These are phyloP conservation scores for Fusarium sp. DNA, from an alignment of 2,329 filamentous ascomycete species.

Conservation along the genomic window DNA sequence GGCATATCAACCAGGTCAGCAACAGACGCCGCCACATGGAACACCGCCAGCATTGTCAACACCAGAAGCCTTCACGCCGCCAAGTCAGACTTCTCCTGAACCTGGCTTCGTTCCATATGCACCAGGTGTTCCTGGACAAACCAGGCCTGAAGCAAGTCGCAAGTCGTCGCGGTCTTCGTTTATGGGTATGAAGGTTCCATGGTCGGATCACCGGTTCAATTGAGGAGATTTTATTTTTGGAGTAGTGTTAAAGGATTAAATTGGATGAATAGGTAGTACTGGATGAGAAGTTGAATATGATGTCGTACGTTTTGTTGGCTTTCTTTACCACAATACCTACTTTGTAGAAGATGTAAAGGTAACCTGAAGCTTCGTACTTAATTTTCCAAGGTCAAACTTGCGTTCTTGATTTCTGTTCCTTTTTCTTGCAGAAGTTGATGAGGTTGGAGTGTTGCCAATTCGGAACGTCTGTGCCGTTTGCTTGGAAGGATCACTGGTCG, in stretches of 20 bases:
- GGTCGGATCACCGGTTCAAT: constrained; percentile 19
- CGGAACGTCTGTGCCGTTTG: no score
- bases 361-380: no score
- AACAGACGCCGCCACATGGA: background rate
- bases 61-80: background rate
- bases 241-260: no score
- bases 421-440: background rate
- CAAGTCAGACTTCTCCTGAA: background rate
- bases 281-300: background rate
- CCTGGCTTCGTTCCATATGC: constrained; percentile 12
- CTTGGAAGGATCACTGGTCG: no score
- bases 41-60: background rate
- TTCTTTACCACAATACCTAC: no score
- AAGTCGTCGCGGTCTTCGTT: constrained; percentile 25
- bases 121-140: background rate
- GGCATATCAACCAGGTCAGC: constrained; percentile 19
- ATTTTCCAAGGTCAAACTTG: no score
- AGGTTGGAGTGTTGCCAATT: no score
- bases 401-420: no score
- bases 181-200: constrained; percentile 36
- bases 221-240: background rate
- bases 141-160: background rate
- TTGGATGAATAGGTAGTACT: no score
- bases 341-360: no score
- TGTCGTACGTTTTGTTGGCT: no score